Conservation (phyloP, 1,284 basidiomycete genomes). For the Microbotryomycetes sp. region DNA sequence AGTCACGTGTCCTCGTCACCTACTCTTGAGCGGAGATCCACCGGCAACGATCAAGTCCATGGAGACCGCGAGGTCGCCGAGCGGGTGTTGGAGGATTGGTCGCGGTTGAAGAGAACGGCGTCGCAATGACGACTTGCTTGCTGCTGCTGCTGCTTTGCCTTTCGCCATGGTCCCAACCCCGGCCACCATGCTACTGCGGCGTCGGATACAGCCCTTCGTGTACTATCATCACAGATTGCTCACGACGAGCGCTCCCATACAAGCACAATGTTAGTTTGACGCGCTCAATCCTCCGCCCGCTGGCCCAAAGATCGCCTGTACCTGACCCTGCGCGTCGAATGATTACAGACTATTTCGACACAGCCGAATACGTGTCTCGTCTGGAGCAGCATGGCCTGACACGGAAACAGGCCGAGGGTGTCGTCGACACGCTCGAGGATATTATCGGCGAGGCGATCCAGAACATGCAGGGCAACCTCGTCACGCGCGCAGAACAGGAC, state of each 20-base stretch:
- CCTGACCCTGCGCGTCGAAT: too few relatives aligned
- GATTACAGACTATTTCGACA: constrained; percentile 77
- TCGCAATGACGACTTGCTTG: too few relatives aligned
- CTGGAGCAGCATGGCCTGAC: constrained; percentile 80
- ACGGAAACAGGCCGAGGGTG: constrained; percentile 81
- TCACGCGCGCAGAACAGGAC: constrained; percentile 87
- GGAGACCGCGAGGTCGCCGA: neutral
- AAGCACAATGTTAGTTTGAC: neutral
- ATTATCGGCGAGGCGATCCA: constrained; percentile 90
- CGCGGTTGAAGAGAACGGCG: too few relatives aligned
- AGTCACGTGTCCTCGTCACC: neutral
- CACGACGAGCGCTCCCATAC: neutral
- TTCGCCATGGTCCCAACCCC: neutral
- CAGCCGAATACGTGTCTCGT: constrained; percentile 83
- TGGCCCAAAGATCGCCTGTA: too few relatives aligned
- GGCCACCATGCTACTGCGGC: neutral
- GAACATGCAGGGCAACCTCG: constrained; percentile 89
- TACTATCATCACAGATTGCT: neutral
- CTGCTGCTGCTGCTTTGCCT: too few relatives aligned
- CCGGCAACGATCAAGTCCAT: neutral
- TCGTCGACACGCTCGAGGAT: constrained; percentile 89
- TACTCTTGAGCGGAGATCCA: neutral
- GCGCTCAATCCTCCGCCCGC: too few relatives aligned
- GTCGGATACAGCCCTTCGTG: neutral
- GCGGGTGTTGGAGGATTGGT: too few relatives aligned